A percentile compares a stretch with the other conserved stretches of the same genome.
Evolutionary conservation across 148 eudicot genomes (phyloP).

Genomic region (Polygonum maritimum): DNA sequence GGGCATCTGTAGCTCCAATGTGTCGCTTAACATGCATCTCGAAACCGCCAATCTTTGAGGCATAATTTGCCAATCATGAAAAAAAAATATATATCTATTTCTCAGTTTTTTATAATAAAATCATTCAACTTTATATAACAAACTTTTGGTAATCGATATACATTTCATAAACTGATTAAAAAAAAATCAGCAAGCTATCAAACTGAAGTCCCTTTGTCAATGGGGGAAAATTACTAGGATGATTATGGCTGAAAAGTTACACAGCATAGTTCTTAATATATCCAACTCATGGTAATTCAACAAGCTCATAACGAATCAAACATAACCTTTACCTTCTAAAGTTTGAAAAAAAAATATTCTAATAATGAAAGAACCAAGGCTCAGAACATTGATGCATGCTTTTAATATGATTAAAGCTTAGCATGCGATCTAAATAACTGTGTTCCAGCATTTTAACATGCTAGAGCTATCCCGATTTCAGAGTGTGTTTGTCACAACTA

Average conservation of each 20-base stretch:
- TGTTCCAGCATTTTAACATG: neutral
- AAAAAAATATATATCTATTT: neutral
- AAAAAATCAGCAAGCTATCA: neutral
- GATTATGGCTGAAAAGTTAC: neutral
- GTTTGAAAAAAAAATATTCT: neutral
- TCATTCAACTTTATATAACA: neutral
- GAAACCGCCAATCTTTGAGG: constrained; percentile 62
- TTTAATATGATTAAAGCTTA: neutral
- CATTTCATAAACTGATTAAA: neutral
- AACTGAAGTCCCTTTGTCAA: neutral
- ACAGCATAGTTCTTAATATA: neutral
- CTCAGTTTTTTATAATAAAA: neutral
- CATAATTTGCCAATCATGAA: neutral
- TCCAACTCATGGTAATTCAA: constrained; percentile 2
- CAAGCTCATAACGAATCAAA: neutral
- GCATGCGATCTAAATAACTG: neutral
- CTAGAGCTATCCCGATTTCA: neutral
- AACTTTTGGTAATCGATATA: neutral
- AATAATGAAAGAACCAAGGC: neutral
- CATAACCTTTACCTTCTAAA: neutral
- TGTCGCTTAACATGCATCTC: constrained; percentile 89
- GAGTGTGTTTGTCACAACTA: neutral
- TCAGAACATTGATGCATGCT: neutral
- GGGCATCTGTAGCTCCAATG: constrained; percentile 36
- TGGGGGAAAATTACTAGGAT: neutral